phyloP scores from a whole-genome alignment of 2,329 filamentous ascomycete species.

The Purpureocillium takamizusanense region DNA sequence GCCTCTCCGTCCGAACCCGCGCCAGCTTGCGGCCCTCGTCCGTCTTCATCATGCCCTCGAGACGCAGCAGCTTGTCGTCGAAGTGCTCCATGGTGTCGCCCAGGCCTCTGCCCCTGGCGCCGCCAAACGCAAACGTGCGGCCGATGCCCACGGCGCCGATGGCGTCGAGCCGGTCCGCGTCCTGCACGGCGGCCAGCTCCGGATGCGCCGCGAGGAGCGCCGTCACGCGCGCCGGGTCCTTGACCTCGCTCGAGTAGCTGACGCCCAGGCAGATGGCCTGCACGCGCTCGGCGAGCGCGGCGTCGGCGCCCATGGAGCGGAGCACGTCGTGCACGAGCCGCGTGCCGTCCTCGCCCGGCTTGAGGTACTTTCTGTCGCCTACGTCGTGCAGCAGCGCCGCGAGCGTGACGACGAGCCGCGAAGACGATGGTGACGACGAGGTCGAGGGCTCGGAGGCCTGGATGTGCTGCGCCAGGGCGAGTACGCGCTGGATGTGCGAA shows the following conservation, averaged over 20 bases:
- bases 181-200: constrained; percentile 67
- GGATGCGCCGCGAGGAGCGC: constrained; percentile 56
- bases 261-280: constrained; percentile 69
- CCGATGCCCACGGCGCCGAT: constrained; percentile 81
- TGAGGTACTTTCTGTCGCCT: constrained; percentile 74
- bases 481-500: constrained; percentile 71
- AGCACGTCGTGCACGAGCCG: constrained; percentile 49
- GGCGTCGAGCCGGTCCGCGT: constrained; percentile 87
- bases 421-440: too few species aligned
- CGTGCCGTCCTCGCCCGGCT: constrained; percentile 44
- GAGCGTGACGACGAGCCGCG: constrained; percentile 50
- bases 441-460: constrained; percentile 37
- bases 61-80: constrained; percentile 60
- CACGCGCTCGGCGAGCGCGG: constrained; percentile 53
- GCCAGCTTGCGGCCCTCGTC: constrained; percentile 44
- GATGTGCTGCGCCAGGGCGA: constrained; percentile 62
- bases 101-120: constrained; percentile 51
- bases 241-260: constrained; percentile 66
- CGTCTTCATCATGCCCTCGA: constrained; percentile 60
- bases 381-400: constrained; percentile 79
- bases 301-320: constrained; percentile 42
- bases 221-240: constrained; percentile 51
- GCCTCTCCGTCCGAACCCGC: constrained; percentile 40
- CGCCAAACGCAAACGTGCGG: constrained; percentile 56
- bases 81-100: constrained; percentile 65